Conservation (phyloP, 1,139 yeast species). For the Geotrichum restrictum region DNA sequence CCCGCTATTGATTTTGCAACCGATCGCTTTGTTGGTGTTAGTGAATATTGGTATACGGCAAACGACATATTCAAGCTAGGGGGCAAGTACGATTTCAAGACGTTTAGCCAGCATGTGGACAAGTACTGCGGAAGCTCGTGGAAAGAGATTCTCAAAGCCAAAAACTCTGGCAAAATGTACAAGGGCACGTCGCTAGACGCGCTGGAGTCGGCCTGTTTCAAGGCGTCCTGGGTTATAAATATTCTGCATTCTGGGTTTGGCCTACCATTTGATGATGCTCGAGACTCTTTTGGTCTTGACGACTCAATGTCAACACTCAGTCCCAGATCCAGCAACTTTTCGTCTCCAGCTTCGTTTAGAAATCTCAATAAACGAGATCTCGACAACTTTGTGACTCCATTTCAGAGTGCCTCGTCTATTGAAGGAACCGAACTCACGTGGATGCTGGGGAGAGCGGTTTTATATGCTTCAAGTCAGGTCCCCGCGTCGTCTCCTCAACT, state of each 20-base stretch:
- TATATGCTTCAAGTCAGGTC: constrained; percentile 48
- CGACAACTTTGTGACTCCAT: constrained; percentile 42
- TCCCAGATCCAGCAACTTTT: neutral
- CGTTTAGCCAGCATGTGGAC: constrained; percentile 46
- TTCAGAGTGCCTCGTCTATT: constrained; percentile 58
- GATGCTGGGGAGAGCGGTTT: constrained; percentile 76
- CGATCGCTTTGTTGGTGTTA: constrained; percentile 67
- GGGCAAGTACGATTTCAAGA: constrained; percentile 42
- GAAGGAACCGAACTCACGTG: constrained; percentile 69
- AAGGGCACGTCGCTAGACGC: constrained; percentile 43
- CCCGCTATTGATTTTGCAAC: constrained; percentile 67
- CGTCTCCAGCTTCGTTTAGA: neutral
- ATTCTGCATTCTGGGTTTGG: constrained; percentile 74
- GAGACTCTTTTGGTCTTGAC: constrained; percentile 13
- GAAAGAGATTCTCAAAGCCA: constrained; percentile 41
- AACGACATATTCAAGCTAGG: constrained; percentile 44
- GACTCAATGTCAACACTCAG: constrained; percentile 3
- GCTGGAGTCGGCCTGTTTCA: constrained; percentile 57
- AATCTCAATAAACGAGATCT: constrained; percentile 19
- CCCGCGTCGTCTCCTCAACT: constrained; percentile 25
- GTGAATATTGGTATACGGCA: constrained; percentile 79
- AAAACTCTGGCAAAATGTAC: constrained; percentile 29
- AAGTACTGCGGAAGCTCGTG: constrained; percentile 48
- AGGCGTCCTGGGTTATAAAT: constrained; percentile 69
- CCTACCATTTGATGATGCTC: constrained; percentile 52